Conservation (phyloP, 805 yeast genomes). For the Candida koratica region DNA sequence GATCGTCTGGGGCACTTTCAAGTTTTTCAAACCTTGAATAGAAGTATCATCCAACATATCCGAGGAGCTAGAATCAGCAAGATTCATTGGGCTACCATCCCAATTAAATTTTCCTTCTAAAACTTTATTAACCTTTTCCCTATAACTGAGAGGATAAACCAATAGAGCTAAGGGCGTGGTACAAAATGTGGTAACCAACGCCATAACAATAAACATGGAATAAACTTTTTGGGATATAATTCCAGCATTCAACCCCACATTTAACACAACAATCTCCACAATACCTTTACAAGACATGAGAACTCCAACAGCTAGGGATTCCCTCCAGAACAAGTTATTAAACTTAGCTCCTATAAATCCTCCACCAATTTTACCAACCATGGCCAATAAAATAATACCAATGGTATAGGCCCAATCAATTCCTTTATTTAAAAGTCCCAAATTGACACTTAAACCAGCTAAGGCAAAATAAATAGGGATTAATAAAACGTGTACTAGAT, state of each 20-base stretch:
- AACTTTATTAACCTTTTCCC: conserved; percentile 45
- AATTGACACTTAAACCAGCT: conserved; percentile 69
- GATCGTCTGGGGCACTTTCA: conserved; percentile 22
- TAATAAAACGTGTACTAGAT: conserved; percentile 64
- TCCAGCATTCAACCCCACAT: conserved; percentile 67
- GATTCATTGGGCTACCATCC: conserved; percentile 20
- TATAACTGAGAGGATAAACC: conserved; percentile 58
- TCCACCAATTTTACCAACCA: conserved; percentile 63
- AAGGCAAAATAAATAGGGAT: conserved; percentile 78
- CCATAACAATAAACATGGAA: conserved; percentile 83
- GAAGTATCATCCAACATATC: conserved; percentile 4
- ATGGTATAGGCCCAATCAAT: conserved; percentile 75
- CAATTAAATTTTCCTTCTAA: conserved; percentile 23
- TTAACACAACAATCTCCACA: conserved; percentile 76
- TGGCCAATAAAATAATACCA: conserved; percentile 63
- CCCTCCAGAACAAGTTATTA: conserved; percentile 66
- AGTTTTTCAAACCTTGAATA: conserved; percentile 7
- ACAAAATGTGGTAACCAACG: conserved; percentile 69
- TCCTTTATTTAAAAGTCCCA: conserved; percentile 61
- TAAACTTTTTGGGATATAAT: conserved; percentile 62
- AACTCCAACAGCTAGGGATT: conserved; percentile 70
- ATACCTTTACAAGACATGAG: conserved; percentile 88
- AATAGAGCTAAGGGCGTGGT: conserved; percentile 70
- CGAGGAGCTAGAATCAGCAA: conserved; percentile 3
- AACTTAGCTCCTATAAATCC: conserved; percentile 62